Percentiles rank a stretch among this genome's conserved stretches.
Conservation (phyloP, 768 basidiomycete genomes). For the Rhizopogon roseolus region DNA sequence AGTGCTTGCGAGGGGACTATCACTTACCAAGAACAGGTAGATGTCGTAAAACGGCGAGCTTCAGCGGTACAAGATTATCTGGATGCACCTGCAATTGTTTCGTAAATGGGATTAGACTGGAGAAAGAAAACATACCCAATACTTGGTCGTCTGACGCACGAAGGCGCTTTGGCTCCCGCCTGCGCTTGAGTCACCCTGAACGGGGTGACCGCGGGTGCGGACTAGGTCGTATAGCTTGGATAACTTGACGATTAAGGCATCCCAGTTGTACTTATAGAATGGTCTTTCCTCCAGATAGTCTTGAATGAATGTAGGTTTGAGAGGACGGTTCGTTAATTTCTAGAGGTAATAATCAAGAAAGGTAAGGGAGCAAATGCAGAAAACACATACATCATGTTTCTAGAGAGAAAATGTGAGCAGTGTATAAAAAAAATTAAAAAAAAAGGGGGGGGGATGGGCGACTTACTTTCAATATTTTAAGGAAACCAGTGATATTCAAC, state of each 20-base stretch:
- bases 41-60: conserved; percentile 87
- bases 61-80: conserved; percentile 91
- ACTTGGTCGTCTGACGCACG: conserved; percentile 98
- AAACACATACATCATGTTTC: conserved; percentile 86
- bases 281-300: conserved; percentile 92
- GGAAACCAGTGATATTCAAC: conserved; percentile 96
- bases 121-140: conserved; percentile 62
- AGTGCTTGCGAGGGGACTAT: not conserved
- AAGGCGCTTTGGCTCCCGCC: conserved; percentile 97
- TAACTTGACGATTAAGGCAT: conserved; percentile 91
- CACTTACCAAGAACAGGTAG: conserved; percentile 86
- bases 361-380: not conserved
- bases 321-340: conserved; percentile 86
- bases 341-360: conserved; percentile 25
- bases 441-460: not conserved
- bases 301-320: conserved; percentile 87
- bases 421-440: not conserved
- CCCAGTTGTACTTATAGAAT: conserved; percentile 97
- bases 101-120: conserved; percentile 1
- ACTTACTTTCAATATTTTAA: conserved; percentile 91
- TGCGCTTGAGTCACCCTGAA: conserved; percentile 88
- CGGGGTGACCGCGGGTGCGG: conserved; percentile 90
- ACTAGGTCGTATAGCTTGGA: conserved; percentile 95
- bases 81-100: conserved; percentile 59
- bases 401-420: conserved; percentile 21